Evolutionary conservation across 495 filamentous ascomycete species (phyloP).

Genomic region (Letharia lupina): DNA sequence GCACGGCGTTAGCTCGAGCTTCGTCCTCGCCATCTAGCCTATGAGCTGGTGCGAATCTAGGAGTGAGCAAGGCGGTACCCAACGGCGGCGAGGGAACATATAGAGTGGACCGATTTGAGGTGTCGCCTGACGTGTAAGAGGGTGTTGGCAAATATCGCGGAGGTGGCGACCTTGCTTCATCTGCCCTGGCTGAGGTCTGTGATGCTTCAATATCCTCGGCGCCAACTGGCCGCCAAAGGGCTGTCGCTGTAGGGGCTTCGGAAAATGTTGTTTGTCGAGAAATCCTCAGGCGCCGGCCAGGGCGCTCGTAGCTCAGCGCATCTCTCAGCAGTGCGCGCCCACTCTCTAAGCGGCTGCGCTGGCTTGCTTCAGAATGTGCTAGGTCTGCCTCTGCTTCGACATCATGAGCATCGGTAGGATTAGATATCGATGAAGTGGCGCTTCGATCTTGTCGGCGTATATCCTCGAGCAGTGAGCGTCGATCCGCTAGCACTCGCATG

Average conservation of each 20-base stretch:
- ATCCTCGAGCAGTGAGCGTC: constrained; percentile 20
- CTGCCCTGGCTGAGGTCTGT: not conserved
- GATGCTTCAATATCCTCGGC: not conserved
- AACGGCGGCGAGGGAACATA: constrained; percentile 22
- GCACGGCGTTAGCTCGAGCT: constrained; percentile 6
- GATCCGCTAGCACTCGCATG: constrained; percentile 15
- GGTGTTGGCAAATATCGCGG: constrained; percentile 26
- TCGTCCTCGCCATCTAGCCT: constrained; percentile 23
- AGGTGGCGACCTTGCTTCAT: constrained; percentile 8
- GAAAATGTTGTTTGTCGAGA: constrained; percentile 18
- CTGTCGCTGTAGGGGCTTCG: not conserved
- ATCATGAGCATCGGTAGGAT: constrained; percentile 37
- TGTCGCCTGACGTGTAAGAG: constrained; percentile 27
- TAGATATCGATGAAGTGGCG: constrained; percentile 10
- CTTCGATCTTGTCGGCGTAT: constrained; percentile 12
- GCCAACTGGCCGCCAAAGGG: not conserved
- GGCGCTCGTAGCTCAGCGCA: constrained; percentile 30
- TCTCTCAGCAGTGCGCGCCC: constrained; percentile 27
- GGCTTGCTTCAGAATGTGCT: constrained; percentile 28
- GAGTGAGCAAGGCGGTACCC: constrained; percentile 32
- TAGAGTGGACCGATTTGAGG: constrained; percentile 26
- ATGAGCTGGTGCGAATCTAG: constrained; percentile 42
- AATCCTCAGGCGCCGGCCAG: constrained; percentile 31
- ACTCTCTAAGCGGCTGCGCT: constrained; percentile 31
- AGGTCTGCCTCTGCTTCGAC: constrained; percentile 34